Evolutionary conservation across 305 asterid species (phyloP).

Genomic region (Fraxinus sp.): DNA sequence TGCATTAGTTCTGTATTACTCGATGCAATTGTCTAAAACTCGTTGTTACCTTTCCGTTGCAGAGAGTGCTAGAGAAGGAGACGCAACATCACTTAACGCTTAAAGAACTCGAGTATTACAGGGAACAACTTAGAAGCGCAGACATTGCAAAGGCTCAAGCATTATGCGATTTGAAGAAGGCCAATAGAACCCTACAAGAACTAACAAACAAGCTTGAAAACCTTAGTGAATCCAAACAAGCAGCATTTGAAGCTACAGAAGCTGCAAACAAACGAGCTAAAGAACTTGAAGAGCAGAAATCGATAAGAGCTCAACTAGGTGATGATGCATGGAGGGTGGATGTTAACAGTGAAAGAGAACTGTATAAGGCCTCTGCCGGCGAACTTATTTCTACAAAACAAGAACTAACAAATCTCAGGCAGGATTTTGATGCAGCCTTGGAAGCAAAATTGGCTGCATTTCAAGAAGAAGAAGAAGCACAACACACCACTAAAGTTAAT

Average conservation of each 20-base stretch:
- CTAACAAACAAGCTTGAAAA: slow-evolving; percentile 76
- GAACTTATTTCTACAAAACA: slow-evolving; percentile 65
- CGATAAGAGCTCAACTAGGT: slow-evolving; percentile 41
- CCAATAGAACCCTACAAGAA: slow-evolving; percentile 62
- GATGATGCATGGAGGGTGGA: slow-evolving; percentile 62
- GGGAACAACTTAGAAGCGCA: slow-evolving; percentile 49
- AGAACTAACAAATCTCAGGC: slow-evolving; percentile 68
- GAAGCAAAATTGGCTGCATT: slow-evolving; percentile 65
- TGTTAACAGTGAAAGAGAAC: slow-evolving; percentile 58
- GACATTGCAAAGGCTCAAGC: slow-evolving; percentile 64
- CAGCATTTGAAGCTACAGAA: slow-evolving; percentile 61
- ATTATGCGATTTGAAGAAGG: slow-evolving; percentile 50
- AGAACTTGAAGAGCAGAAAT: slow-evolving; percentile 56
- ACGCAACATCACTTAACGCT: slow-evolving; percentile 69
- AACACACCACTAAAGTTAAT: slow-evolving; percentile 38
- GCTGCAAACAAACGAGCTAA: slow-evolving; percentile 44
- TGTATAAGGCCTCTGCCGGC: slow-evolving; percentile 57
- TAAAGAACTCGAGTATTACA: slow-evolving; percentile 62
- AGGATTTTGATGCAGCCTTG: slow-evolving; percentile 71
- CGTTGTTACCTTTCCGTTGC: slow-evolving; percentile 17
- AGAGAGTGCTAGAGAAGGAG: slow-evolving; percentile 87
- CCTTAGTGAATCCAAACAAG: slow-evolving; percentile 74
- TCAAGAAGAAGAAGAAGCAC: slow-evolving; percentile 65
- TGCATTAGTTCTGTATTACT: not conserved
- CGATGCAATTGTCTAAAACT: not conserved